A percentile compares a stretch with the other conserved stretches of the same genome.
Conservation (phyloP, 495 filamentous ascomycete genomes). For the Parmelia sp. region DNA sequence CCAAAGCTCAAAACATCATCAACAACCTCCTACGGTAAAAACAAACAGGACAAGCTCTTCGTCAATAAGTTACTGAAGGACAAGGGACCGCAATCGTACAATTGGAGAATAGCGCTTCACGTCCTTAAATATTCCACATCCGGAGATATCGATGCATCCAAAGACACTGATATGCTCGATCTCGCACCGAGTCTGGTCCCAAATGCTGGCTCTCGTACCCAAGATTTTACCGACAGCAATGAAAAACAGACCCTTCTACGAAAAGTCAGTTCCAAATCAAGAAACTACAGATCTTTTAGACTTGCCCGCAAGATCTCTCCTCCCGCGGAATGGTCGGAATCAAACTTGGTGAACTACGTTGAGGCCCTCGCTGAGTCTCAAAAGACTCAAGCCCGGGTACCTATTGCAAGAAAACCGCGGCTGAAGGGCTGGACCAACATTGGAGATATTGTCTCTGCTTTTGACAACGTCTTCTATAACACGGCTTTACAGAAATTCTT, state of each 20-base stretch:
- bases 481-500: constrained; percentile 1
- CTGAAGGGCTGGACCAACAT: constrained; percentile 10
- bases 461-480: constrained; percentile 18
- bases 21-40: background rate
- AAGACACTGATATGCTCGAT: background rate
- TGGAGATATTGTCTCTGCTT: constrained; percentile 10
- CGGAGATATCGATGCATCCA: background rate
- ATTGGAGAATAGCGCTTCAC: constrained; percentile 22
- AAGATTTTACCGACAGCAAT: background rate
- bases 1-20: background rate
- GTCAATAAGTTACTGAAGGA: constrained; percentile 20
- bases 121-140: constrained; percentile 8
- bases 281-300: background rate
- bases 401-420: background rate
- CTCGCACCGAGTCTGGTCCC: background rate
- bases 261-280: background rate
- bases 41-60: constrained; percentile 19
- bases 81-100: constrained; percentile 14
- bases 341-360: constrained; percentile 9
- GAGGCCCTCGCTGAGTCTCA: constrained; percentile 13
- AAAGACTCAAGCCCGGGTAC: constrained; percentile 1
- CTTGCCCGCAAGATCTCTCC: constrained; percentile 10
- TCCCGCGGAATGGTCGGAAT: constrained; percentile 13
- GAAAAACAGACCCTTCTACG: background rate
- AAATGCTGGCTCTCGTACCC: background rate